phyloP scores from a whole-genome alignment of 148 eudicot genomes.

The Chenopodium formosanum region DNA sequence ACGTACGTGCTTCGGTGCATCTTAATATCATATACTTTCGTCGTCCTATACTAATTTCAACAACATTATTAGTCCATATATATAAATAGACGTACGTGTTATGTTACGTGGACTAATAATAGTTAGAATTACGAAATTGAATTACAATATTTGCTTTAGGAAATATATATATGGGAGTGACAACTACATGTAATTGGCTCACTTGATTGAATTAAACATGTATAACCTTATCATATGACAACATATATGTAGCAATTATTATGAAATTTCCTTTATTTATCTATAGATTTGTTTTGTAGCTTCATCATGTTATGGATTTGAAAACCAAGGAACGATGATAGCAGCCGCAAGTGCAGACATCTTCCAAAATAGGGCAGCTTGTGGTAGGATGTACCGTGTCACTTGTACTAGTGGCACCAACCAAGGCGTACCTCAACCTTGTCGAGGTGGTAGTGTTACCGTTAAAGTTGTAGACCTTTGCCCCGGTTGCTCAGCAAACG shows the following conservation, averaged over 20 bases:
- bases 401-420: constrained; percentile 39
- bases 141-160: no score
- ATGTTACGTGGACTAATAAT: no score
- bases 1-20: neutral
- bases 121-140: no score
- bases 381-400: constrained; percentile 42
- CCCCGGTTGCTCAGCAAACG: constrained; percentile 34
- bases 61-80: no score
- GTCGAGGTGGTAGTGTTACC: constrained; percentile 28
- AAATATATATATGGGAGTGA: no score
- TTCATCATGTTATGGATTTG: constrained; percentile 44
- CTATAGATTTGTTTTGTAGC: constrained; percentile 21
- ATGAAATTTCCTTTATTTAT: no score
- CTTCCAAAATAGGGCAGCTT: constrained; percentile 35
- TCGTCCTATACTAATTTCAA: no score
- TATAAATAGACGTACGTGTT: no score
- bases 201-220: no score
- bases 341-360: constrained; percentile 43
- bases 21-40: neutral
- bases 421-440: constrained; percentile 26
- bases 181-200: no score
- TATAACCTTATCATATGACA: no score
- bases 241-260: no score
- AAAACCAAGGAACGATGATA: constrained; percentile 33
- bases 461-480: constrained; percentile 48